phyloP scores from a whole-genome alignment of 345 rosid species.

The Eucalyptus coolabah region DNA sequence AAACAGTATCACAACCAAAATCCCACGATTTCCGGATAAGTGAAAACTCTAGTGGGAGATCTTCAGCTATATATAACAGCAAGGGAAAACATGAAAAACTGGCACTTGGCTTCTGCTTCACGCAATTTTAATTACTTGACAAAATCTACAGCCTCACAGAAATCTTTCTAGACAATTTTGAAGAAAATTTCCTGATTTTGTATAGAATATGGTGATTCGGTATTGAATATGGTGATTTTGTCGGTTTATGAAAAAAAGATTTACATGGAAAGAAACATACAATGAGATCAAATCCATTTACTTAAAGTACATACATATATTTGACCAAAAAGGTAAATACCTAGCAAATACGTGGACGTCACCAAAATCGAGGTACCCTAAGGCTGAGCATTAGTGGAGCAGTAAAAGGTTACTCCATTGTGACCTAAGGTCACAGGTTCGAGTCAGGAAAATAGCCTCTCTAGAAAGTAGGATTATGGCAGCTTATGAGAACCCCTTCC shows the following conservation, averaged over 20 bases:
- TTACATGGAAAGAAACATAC: neutral
- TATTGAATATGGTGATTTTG: too few relatives aligned
- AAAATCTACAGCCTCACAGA: neutral
- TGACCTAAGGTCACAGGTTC: neutral
- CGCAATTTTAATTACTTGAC: neutral
- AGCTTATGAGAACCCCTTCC: neutral
- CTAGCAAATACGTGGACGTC: neutral
- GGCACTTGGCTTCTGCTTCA: neutral
- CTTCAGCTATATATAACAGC: neutral
- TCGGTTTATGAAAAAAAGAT: neutral
- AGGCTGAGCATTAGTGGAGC: too few relatives aligned
- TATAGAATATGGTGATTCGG: neutral
- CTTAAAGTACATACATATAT: neutral
- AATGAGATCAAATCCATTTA: neutral
- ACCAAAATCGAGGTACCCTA: neutral
- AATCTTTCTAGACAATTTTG: neutral
- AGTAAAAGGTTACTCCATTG: too few relatives aligned
- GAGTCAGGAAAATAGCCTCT: neutral
- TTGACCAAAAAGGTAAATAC: neutral
- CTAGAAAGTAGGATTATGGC: neutral
- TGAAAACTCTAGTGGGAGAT: neutral
- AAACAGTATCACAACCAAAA: neutral
- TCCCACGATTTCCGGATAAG: neutral
- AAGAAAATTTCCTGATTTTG: neutral
- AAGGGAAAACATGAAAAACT: neutral